phyloP scores from a whole-genome alignment of 148 eudicot genomes.

The Tetragonia tetragonoides region DNA sequence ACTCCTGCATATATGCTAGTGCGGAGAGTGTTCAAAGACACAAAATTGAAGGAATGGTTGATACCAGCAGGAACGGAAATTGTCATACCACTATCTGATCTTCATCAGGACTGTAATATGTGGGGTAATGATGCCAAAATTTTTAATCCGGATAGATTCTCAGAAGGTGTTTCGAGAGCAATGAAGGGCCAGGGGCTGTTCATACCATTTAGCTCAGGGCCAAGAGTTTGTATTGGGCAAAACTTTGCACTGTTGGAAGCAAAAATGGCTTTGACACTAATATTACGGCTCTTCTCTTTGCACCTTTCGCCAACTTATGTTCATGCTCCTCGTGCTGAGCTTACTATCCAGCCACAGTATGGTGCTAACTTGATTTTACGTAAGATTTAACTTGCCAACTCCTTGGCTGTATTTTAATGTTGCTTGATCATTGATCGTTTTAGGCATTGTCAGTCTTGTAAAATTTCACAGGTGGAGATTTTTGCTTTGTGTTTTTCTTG shows the following conservation, averaged over 20 bases:
- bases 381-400: background rate
- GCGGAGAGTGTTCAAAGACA: conserved; percentile 30
- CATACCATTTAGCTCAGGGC: too few species aligned
- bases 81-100: conserved; percentile 7
- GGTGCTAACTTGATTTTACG: conserved; percentile 9
- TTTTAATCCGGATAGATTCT: conserved; percentile 35
- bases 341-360: conserved; percentile 19
- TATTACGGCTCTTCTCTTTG: conserved; percentile 19
- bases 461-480: too few species aligned
- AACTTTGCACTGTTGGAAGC: conserved; percentile 7
- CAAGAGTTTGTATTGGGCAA: too few species aligned
- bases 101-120: conserved; percentile 23
- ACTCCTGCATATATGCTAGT: conserved; percentile 23
- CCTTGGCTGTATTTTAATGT: too few species aligned
- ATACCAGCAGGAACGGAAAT: conserved; percentile 25
- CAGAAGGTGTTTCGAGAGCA: conserved; percentile 30
- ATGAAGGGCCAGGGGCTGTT: conserved; percentile 28
- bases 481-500: too few species aligned
- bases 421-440: too few species aligned
- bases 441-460: too few species aligned
- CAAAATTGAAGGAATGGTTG: conserved; percentile 13
- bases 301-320: conserved; percentile 7
- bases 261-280: conserved; percentile 10
- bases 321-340: conserved; percentile 17
- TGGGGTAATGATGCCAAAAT: conserved; percentile 35